Evolutionary conservation across 23 red algal genomes (phyloP).

Genomic region (Chondrus crispus): DNA sequence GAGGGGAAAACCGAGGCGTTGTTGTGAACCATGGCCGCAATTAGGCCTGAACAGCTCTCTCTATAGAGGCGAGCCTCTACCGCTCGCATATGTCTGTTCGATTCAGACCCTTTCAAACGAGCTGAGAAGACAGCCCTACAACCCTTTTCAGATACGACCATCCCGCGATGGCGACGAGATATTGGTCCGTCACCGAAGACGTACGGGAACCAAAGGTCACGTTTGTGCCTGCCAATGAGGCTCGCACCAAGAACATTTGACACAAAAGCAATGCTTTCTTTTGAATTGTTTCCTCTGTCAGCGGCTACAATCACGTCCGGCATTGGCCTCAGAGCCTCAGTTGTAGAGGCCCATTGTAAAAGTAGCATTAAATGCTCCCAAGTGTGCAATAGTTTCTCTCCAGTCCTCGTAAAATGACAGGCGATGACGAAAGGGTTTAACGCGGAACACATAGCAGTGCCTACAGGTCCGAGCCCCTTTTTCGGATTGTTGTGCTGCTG

Average conservation of each 20-base stretch:
- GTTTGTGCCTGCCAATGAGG: not conserved
- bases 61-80: not conserved
- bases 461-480: not conserved
- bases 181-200: not conserved
- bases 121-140: not conserved
- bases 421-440: not conserved
- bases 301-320: not conserved
- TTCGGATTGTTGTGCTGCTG: not conserved
- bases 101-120: not conserved
- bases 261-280: not conserved
- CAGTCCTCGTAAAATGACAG: not conserved
- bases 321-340: not conserved
- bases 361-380: not conserved
- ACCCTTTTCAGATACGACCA: not conserved
- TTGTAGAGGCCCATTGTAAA: not conserved
- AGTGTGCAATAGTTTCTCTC: not conserved
- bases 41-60: not conserved
- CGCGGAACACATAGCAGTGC: not conserved
- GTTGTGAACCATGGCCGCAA: slow-evolving; percentile 5
- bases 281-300: not conserved
- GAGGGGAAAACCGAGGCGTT: not conserved
- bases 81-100: not conserved
- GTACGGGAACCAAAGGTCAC: not conserved
- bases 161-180: not conserved
- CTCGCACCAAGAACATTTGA: not conserved